A percentile compares a stretch with the other conserved stretches of the same genome.
phyloP scores from a whole-genome alignment of 768 basidiomycete species.

The Baorangia bicolor region DNA sequence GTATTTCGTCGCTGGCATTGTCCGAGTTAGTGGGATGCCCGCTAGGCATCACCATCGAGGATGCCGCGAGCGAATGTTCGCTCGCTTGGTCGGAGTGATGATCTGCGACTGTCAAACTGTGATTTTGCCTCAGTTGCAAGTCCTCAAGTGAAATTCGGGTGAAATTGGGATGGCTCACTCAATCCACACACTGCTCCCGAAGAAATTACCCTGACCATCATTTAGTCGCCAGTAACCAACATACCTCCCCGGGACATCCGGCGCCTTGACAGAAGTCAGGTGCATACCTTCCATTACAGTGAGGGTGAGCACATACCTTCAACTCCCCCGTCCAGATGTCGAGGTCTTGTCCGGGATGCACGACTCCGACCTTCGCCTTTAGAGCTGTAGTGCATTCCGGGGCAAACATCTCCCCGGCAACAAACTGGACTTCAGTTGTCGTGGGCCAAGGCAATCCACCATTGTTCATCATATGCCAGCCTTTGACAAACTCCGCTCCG shows the following conservation, averaged over 20 bases:
- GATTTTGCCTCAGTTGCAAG: conserved; percentile 1
- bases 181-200: conserved; percentile 73
- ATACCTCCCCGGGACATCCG: conserved; percentile 70
- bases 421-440: conserved; percentile 64
- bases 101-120: conserved; percentile 69
- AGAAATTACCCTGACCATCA: conserved; percentile 55
- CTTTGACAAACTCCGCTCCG: conserved; percentile 84
- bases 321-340: conserved; percentile 73
- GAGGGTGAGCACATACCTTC: conserved; percentile 47
- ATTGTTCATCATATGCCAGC: conserved; percentile 73
- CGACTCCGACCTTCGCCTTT: conserved; percentile 51
- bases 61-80: conserved; percentile 60
- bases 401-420: conserved; percentile 64
- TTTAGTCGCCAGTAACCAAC: conserved; percentile 75
- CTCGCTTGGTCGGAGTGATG: conserved; percentile 36
- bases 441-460: conserved; percentile 66
- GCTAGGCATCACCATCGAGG: conserved; percentile 65
- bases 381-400: conserved; percentile 32
- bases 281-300: background rate
- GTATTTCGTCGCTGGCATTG: conserved; percentile 3
- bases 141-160: background rate
- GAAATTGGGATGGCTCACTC: conserved; percentile 54
- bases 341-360: conserved; percentile 55
- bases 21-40: conserved; percentile 25
- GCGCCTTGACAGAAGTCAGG: conserved; percentile 47